Evolutionary conservation across 2,329 filamentous ascomycete genomes (phyloP).

Genomic region (Colletotrichum sp.): DNA sequence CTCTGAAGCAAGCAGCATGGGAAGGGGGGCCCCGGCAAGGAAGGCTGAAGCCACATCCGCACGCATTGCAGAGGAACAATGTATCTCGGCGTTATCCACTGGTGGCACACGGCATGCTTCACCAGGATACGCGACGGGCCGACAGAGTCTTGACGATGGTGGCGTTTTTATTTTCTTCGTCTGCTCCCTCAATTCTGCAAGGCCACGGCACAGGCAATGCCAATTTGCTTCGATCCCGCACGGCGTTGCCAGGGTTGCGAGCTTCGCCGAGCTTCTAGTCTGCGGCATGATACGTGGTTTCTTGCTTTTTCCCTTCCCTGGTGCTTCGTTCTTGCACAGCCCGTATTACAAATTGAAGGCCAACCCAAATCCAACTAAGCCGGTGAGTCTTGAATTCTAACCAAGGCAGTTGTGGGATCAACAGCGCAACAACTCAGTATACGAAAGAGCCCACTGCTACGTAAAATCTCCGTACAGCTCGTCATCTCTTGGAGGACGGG

Average conservation of each 20-base stretch:
- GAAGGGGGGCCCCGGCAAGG: background rate
- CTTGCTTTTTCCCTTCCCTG: background rate
- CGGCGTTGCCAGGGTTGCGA: background rate
- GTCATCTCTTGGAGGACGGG: background rate
- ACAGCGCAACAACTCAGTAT: background rate
- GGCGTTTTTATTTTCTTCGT: background rate
- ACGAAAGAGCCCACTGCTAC: background rate
- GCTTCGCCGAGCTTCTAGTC: background rate
- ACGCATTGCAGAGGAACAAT: background rate
- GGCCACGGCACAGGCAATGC: background rate
- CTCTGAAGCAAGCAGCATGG: background rate
- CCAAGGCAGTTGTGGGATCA: background rate
- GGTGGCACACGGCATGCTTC: conserved; percentile 1
- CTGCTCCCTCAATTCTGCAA: background rate
- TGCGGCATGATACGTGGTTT: background rate
- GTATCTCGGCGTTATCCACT: background rate
- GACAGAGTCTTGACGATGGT: background rate
- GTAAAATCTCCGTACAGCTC: background rate
- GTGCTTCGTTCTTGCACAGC: background rate
- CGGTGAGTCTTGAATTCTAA: background rate
- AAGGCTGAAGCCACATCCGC: background rate
- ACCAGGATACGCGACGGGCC: background rate
- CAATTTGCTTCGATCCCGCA: background rate
- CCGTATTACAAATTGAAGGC: background rate
- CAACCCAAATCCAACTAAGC: background rate